These are phyloP conservation scores for Fusarium sp. DNA, from an alignment of 2,329 filamentous ascomycete genomes.

Conservation along the genomic window DNA sequence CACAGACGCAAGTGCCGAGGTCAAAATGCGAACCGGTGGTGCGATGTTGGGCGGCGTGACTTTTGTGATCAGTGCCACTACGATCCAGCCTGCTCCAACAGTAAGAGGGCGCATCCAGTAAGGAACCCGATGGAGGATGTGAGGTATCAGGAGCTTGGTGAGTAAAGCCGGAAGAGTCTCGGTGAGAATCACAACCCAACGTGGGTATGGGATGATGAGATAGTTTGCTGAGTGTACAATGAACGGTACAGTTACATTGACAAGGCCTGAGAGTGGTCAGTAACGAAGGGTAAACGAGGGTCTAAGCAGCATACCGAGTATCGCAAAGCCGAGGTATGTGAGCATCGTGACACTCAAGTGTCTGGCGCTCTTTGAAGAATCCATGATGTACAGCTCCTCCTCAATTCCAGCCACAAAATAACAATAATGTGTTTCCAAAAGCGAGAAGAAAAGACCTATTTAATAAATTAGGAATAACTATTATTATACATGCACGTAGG, in stretches of 20 bases:
- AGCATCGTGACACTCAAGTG: slow-evolving; percentile 29
- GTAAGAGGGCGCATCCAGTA: slow-evolving; percentile 49
- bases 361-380: slow-evolving; percentile 1
- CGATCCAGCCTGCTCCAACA: slow-evolving; percentile 48
- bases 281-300: background rate
- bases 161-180: slow-evolving; percentile 50
- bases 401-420: background rate
- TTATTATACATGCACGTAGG: background rate
- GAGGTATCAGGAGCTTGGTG: slow-evolving; percentile 49
- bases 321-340: slow-evolving; percentile 47
- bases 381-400: slow-evolving; percentile 11
- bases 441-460: background rate
- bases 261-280: slow-evolving; percentile 47
- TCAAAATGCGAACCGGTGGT: slow-evolving; percentile 49
- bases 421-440: background rate
- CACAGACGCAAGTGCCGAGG: slow-evolving; percentile 49
- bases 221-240: slow-evolving; percentile 53
- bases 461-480: background rate
- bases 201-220: slow-evolving; percentile 53
- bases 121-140: slow-evolving; percentile 48
- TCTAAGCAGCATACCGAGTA: slow-evolving; percentile 39
- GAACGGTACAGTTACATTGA: slow-evolving; percentile 50
- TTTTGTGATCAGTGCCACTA: slow-evolving; percentile 47
- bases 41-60: slow-evolving; percentile 53
- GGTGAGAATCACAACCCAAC: slow-evolving; percentile 51